phyloP scores from a whole-genome alignment of 2,329 filamentous ascomycete species.

The Aquanectria penicillioides region DNA sequence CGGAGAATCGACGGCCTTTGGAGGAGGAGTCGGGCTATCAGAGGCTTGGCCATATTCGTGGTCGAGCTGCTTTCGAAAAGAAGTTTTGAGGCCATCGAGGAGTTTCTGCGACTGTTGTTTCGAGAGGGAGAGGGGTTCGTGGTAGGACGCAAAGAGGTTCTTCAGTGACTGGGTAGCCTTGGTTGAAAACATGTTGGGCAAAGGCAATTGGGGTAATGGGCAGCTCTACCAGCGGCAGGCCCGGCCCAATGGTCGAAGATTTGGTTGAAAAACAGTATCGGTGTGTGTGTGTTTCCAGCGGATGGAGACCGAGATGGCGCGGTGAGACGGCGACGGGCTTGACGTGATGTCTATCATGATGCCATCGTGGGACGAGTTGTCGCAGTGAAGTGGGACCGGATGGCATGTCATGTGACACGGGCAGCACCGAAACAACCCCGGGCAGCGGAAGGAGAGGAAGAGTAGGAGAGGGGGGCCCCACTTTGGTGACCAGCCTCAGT shows the following conservation, averaged over 20 bases:
- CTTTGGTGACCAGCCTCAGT: neutral
- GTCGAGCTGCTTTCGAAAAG: conserved; percentile 68
- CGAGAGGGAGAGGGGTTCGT: conserved; percentile 63
- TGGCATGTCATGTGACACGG: conserved; percentile 38
- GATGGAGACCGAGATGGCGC: conserved; percentile 9
- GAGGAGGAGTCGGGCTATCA: conserved; percentile 33
- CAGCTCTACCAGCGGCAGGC: conserved; percentile 25
- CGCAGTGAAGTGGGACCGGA: conserved; percentile 29
- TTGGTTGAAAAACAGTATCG: neutral
- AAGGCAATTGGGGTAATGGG: conserved; percentile 47
- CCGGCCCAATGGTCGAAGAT: conserved; percentile 4
- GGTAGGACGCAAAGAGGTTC: conserved; percentile 54
- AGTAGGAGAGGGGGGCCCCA: neutral
- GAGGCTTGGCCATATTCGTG: conserved; percentile 62
- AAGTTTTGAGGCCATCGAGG: conserved; percentile 64
- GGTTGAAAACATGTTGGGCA: conserved; percentile 49
- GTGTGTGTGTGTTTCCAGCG: conserved; percentile 9
- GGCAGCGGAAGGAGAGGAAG: too few relatives aligned
- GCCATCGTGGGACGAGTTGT: conserved; percentile 40
- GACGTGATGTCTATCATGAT: conserved; percentile 32
- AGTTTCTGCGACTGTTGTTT: conserved; percentile 63
- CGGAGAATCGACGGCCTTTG: conserved; percentile 30
- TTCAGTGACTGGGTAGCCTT: conserved; percentile 50
- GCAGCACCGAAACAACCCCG: conserved; percentile 10
- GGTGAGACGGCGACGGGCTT: conserved; percentile 10